Base-by-base conservation (phyloP, 208 protist genomes). In the Endotrypanum monterogeii region DNA sequence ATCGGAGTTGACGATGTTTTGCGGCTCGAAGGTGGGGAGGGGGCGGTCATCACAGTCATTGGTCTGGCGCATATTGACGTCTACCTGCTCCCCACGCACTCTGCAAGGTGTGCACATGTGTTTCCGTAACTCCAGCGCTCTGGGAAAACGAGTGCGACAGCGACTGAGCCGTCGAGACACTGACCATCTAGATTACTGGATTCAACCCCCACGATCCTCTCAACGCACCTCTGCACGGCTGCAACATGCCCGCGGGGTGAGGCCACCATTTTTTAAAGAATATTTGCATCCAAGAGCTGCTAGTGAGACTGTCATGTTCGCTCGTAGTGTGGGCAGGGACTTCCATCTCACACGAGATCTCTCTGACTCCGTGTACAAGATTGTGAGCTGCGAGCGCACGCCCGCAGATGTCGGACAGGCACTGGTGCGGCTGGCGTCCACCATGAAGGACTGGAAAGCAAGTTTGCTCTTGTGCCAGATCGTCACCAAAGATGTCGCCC, bases 71-170 rank as follows among this genome's bases (percentile, higher is more conserved):
- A 25, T 67, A 23, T 44, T 81, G 37, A 73, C 71, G 0, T 9
- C 46, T 5, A 76, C 65, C 7, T 55, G 65, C 35, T 81, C 76
- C 5, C 76, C 76, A 5, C 76, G 46, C 51, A 50, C 68, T 0
- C 52, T 75, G 1, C 60, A 67, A 23, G 63, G 68, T 0, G 62
- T 91, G 5, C 79, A 80, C 4, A 51, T 76, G 25, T 94, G 71
- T 70, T 89, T 79, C 65, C 48, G 50, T 57, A 44, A 67, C 32
- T 55, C 35, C 41, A 86, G 71, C 61, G 55, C 69, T 1, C 77
- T 94, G 12, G 79, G 86, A 16, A 83, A 74, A 35, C 85, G 87
- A 2, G 76, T 94, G 8, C 79, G 82, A 23, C 46, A 66, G 14
- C 67, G 74, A 6, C 57, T 94, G 51, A 73, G 58, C 28, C 71